phyloP scores from a whole-genome alignment of 169 alveolate genomes.

The Babesia divergens region DNA sequence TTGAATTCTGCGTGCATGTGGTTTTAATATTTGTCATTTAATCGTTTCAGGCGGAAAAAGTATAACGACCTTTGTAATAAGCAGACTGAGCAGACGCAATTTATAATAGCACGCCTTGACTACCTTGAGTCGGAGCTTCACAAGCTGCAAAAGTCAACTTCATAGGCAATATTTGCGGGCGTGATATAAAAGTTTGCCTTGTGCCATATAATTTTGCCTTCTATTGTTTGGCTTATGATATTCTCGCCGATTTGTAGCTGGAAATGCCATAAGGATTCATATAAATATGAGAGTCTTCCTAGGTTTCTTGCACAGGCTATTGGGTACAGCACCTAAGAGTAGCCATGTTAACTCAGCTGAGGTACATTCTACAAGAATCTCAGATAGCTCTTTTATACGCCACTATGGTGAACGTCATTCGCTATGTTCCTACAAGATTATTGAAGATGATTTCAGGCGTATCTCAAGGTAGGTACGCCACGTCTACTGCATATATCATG shows the following conservation, averaged over 20 bases:
- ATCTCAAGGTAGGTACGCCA: slow-evolving; percentile 29
- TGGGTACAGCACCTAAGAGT: too few species aligned
- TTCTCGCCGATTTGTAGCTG: too few species aligned
- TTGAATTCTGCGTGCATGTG: too few species aligned
- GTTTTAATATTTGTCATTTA: neutral
- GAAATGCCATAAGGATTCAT: too few species aligned
- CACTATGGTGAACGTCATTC: slow-evolving; percentile 8
- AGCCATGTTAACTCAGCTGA: neutral
- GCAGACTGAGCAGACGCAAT: slow-evolving; percentile 38
- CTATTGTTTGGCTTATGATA: too few species aligned
- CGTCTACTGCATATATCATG: neutral
- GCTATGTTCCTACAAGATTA: slow-evolving; percentile 2
- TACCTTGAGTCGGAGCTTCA: slow-evolving; percentile 45
- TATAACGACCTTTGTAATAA: slow-evolving; percentile 18
- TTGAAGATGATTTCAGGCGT: slow-evolving; percentile 46
- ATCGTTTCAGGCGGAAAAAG: slow-evolving; percentile 30
- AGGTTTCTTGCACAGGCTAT: too few species aligned
- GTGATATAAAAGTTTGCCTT: too few species aligned
- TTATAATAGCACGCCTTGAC: slow-evolving; percentile 40
- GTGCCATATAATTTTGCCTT: too few species aligned
- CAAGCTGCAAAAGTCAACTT: slow-evolving; percentile 31
- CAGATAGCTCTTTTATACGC: too few species aligned
- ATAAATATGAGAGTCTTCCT: too few species aligned
- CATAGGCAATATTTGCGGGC: too few species aligned
- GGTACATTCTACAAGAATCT: neutral